Evolutionary conservation across 1,139 yeast genomes (phyloP).

Genomic region (Candida sojae): DNA sequence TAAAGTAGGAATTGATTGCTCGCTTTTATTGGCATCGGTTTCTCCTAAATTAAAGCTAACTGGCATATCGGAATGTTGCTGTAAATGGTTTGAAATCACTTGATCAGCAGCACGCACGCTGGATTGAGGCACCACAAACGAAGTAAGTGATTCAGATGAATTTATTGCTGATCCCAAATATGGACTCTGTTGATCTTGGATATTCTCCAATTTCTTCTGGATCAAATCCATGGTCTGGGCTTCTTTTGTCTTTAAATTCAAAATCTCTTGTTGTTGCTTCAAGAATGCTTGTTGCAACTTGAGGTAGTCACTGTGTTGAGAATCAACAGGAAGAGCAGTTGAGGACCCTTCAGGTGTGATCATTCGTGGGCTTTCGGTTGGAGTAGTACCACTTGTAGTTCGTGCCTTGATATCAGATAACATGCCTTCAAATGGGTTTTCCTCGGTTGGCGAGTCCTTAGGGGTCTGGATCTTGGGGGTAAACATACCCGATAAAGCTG

Average conservation of each 20-base stretch:
- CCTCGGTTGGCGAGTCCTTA: constrained; percentile 24
- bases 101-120: constrained; percentile 10
- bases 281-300: constrained; percentile 41
- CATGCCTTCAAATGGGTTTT: constrained; percentile 42
- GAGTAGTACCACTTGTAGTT: constrained; percentile 7
- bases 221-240: constrained; percentile 15
- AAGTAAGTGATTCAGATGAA: constrained; percentile 11
- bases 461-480: constrained; percentile 44
- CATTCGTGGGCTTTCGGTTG: constrained; percentile 18
- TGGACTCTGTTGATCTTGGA: constrained; percentile 12
- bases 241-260: constrained; percentile 26
- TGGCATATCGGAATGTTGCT: constrained; percentile 7
- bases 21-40: background rate
- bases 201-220: constrained; percentile 12
- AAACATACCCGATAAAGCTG: constrained; percentile 29
- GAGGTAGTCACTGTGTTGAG: constrained; percentile 26
- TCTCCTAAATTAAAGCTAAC: constrained; percentile 9
- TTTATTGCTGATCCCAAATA: background rate
- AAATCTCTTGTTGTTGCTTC: constrained; percentile 38
- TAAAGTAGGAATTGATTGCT: constrained; percentile 14
- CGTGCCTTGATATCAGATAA: constrained; percentile 18
- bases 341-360: constrained; percentile 13
- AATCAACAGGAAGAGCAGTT: constrained; percentile 2
- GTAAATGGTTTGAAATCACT: constrained; percentile 7
- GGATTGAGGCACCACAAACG: constrained; percentile 10